Evolutionary conservation across 352 stramenopile genomes (phyloP), one percentile per base, ranked within the genome.

Genomic region (Globisporangium carolinianum): DNA sequence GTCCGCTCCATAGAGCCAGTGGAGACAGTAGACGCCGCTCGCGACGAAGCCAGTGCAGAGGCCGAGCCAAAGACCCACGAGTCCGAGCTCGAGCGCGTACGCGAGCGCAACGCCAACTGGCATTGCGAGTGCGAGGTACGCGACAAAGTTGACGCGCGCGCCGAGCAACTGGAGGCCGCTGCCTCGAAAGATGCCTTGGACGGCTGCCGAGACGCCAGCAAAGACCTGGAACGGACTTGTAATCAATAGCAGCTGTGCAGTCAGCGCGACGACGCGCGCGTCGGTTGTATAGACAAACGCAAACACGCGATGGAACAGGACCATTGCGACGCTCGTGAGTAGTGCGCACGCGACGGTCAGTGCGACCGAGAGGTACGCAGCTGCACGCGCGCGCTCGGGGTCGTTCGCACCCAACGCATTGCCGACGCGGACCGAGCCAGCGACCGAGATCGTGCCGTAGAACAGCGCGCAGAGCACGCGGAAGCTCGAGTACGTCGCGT

Each of bases 341-440:
- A 84, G 53, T 42, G 76, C 61, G 37, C 77, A 79, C 0, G 24
- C 61, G 7, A 83, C 63, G 45, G 67, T 82, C 7, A 83, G 49
- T 1, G 59, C 68, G 36, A 90, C 69, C 1, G 76, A 78, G 14
- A 89, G 68, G 47, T 80, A 86, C 6, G 86, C 73, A 1, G 86
- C 82, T 15, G 85, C 70, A 56, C 85, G 79, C 47, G 88, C 86
- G 18, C 84, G 74, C 49, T 84, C 57, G 9, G 83, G 69, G 51
- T 95, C 83, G 42, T 93, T 92, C 0, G 80, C 86, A 11, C 88
- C 86, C 7, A 96, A 63, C 4, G 88, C 88, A 60, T 96, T 96
- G 6, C 88, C 88, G 12, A 96, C 82, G 8, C 85, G 72, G 41
- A 96, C 74, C 7, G 81, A 94, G 15, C 79, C 87, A 12, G 86